Evolutionary conservation across 176 grass and related monocot species (phyloP), one percentile per base, ranked within the genome.

Genomic region (Canna indica): DNA sequence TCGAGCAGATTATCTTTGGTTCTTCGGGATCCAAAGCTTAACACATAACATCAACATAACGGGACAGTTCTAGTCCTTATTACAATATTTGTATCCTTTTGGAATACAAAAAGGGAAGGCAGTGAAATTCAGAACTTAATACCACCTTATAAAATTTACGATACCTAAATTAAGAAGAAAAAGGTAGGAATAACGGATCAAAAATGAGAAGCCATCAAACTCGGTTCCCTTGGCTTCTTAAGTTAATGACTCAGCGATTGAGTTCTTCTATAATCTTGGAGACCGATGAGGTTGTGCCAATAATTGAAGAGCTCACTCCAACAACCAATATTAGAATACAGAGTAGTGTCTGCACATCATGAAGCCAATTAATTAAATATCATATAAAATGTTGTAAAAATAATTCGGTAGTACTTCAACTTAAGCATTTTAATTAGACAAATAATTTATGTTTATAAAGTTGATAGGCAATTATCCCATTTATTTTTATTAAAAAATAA

Each of bases 221-320:
- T 63, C 8, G 18, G 32, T 65, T 25, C 5, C 0, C 22, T 38
- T 12, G 63, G 5, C 13, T 44, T 44, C 13, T 5, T 44, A 39
- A 8, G 33, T 8, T 5, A 41, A 54, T 39, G 35, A 12, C 17
- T 66, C 35, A 66, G 4, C 5, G 15, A 15, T 33, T 33, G 3
- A 63, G 24, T 33, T 38, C 17, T 1, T 22, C 68, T 28, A 91
- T 77, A 47, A 91, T 91, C 26, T 45, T 74, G 3, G 81, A 75
- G 58, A 91, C 24, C 15, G 88, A 81, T 11, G 84, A 77, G 73
- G 75, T 77, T 20, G 88, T 91, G 58, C 88, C 88, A 47, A 84
- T 60, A 35, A 70, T 79, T 4, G 79, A 85, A 15, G 78, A 87
- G 20, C 54, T 59, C 30, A 82, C 35, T n/a, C 84, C 84, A 6